Base-by-base conservation (phyloP, 306 rosid genomes). In the Prinsepia uniflora region DNA sequence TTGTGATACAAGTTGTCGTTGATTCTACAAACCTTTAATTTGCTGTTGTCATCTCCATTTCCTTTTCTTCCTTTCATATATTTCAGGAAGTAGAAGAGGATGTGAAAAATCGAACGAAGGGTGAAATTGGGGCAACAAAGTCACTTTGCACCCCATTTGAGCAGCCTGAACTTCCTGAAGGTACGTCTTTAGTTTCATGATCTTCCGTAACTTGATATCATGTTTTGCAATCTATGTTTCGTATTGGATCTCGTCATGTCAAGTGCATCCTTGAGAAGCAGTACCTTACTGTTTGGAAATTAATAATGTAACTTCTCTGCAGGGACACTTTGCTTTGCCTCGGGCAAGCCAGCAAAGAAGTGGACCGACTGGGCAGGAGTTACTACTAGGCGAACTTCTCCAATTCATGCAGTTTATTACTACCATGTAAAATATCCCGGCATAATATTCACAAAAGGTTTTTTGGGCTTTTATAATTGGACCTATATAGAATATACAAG, bases 161-260 rank as follows among this genome's bases (percentile, higher is more conserved):
- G 66, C 97, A 95, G 91, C 97, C 96, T 8, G 93, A 81, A 75
- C 93, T 95, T 75, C 88, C 87, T 4, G 96, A 95, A 86, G 99
- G 99, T 95, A 89, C 41, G 17, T 63, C 30, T 67, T 45, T 36
- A 55, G n/a, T 44, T 72, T 72, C 48, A 24, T 34, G 30, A 39
- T 13, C 17, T 6, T 24, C 20, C 11, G 5, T 41, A 46, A 8
- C 44, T 12, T 20, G 11, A 1, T 42, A 19, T 0, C 47, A n/a
- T 44, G 13, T 49, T 30, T 52, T 20, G 41, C 17, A 4, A 43
- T 60, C 24, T 45, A 39, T 6, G 6, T 18, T 12, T 12, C 6
- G 14, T 45, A 56, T 19, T 22, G 3, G 3, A 40, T n/a, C 42
- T 8, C 17, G 18, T 72, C n/a, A 36, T 30, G 30, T 72, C 14